phyloP scores from a whole-genome alignment of 2,329 filamentous ascomycete species.

The Nothomitra cinnamomea region DNA sequence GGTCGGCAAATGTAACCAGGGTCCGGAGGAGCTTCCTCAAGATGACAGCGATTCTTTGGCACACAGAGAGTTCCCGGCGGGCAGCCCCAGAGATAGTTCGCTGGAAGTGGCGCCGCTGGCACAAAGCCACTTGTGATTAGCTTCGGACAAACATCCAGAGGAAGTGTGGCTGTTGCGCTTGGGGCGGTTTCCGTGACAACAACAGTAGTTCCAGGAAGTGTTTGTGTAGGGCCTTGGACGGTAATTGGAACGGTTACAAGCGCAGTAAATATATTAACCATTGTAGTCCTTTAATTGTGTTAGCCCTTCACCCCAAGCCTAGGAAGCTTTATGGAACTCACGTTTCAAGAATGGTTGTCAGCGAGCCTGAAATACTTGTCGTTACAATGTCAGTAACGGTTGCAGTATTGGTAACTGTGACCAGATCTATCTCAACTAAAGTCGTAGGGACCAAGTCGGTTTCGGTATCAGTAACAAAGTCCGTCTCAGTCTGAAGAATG shows the following conservation, averaged over 20 bases:
- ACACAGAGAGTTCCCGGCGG: conserved; percentile 4
- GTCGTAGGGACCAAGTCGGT: too few species aligned
- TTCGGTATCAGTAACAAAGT: too few species aligned
- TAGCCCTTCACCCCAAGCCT: too few species aligned
- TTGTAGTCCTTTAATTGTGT: too few species aligned
- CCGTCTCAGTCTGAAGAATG: conserved; percentile 7
- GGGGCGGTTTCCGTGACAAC: neutral
- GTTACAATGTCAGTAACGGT: conserved; percentile 10
- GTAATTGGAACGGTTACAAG: neutral
- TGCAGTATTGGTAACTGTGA: neutral
- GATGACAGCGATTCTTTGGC: conserved; percentile 3
- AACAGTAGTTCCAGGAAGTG: neutral
- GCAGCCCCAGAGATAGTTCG: conserved; percentile 5
- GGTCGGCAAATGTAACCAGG: conserved; percentile 5
- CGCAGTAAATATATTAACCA: too few species aligned
- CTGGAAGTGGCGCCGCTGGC: conserved; percentile 3
- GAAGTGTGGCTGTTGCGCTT: neutral
- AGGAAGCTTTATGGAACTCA: neutral
- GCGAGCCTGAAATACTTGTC: neutral
- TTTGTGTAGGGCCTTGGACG: neutral
- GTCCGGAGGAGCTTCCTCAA: conserved; percentile 5
- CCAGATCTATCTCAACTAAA: too few species aligned
- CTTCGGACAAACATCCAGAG: neutral
- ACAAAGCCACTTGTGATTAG: neutral
- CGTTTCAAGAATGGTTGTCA: neutral